Evolutionary conservation across 2,329 filamentous ascomycete species (phyloP), one percentile per base, ranked within the genome.

Genomic region (Simplicillium aogashimaense): DNA sequence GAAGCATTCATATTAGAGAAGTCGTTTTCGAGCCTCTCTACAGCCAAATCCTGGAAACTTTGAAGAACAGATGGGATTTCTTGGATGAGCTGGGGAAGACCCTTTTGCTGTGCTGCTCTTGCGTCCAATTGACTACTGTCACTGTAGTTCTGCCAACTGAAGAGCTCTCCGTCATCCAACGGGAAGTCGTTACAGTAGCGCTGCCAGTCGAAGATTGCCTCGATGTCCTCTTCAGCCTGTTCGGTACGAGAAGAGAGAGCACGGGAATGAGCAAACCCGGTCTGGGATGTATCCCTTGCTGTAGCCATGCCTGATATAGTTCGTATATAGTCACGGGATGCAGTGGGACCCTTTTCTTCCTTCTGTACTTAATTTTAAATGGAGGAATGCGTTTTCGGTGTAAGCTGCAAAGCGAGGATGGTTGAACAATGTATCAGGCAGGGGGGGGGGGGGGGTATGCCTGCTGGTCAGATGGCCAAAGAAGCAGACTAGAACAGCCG

Each of bases 1-100:
- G 53, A 52, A 44, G 56, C 52, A 41, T 50, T 57, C 58, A 63
- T 62, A 36, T 48, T 59, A 49, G 52, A 51, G 41, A 58, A 53
- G 42, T 57, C 51, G 38, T 51, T 45, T 40, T 50, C 50, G 36
- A 55, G 47, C 39, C 50, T 45, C 37, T 58, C 56, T 45, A 62
- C 49, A 39, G 56, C 53, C 36, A 25, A n/a, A n/a, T n/a, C 20
- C 20, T 25, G 20, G 9, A 60, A 48, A 43, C 54, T 51, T 44
- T 54, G 51, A 51, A 61, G 51, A 41, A 59, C 52, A 33, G 53
- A 52, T 30, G 52, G 54, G 48, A 59, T 55, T 41, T 59, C 59
- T 43, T 32, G 30, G 30, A 32, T 32, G 30, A 32, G 5, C 7
- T 15, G 13, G 15, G 30, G 30, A 25, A 25, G 20, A 25, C 6